Evolutionary conservation across 495 filamentous ascomycete genomes (phyloP).

Genomic region (Talaromyces nanjingensis): DNA sequence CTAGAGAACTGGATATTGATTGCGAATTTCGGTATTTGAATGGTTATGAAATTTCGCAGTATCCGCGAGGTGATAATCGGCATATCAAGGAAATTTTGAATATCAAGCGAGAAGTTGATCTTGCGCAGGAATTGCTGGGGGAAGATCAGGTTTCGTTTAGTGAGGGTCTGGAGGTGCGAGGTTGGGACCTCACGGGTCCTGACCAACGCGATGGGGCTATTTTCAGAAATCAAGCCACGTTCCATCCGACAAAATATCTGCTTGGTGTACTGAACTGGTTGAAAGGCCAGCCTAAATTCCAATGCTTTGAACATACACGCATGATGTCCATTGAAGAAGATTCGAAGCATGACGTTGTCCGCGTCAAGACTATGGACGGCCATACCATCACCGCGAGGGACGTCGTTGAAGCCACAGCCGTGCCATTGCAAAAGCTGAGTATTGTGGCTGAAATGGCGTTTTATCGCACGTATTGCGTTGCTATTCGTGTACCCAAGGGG

Average conservation of each 20-base stretch:
- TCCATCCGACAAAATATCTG: constrained; percentile 52
- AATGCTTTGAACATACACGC: constrained; percentile 45
- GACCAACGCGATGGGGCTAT: constrained; percentile 46
- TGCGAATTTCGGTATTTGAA: constrained; percentile 48
- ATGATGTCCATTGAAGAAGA: constrained; percentile 41
- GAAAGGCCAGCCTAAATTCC: constrained; percentile 41
- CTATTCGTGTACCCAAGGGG: constrained; percentile 44
- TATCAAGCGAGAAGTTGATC: background rate
- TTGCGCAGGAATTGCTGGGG: background rate
- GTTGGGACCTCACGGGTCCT: constrained; percentile 17
- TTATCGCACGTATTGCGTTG: constrained; percentile 51
- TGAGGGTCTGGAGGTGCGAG: background rate
- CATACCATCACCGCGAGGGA: constrained; percentile 39
- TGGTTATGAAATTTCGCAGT: constrained; percentile 37
- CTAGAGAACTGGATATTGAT: constrained; percentile 39
- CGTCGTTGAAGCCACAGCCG: constrained; percentile 47
- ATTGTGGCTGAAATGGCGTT: constrained; percentile 44
- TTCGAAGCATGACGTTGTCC: constrained; percentile 20
- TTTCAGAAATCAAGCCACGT: constrained; percentile 45
- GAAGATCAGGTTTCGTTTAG: background rate
- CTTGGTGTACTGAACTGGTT: constrained; percentile 44
- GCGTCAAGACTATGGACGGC: constrained; percentile 36
- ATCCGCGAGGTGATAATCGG: constrained; percentile 23
- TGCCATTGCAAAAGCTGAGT: constrained; percentile 48
- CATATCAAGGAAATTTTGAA: constrained; percentile 21